Conservation (phyloP, 371 early-diverging fungal genomes). For the Syncephalastrum contaminatum region DNA sequence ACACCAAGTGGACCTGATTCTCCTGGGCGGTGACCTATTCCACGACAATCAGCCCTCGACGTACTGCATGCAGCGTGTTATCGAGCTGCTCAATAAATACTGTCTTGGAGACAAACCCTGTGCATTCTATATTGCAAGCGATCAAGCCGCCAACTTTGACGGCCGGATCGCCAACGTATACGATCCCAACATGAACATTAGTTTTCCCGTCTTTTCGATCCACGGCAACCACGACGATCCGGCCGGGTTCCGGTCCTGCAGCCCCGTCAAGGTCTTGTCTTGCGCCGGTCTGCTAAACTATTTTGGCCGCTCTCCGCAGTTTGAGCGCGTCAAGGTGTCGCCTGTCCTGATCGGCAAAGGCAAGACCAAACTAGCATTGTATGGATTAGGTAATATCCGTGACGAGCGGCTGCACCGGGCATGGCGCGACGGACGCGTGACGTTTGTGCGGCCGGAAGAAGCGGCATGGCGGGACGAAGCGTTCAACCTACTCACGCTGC, state of each 20-base stretch:
- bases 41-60: constrained; percentile 98
- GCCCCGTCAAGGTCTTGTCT: constrained; percentile 86
- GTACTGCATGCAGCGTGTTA: constrained; percentile 72
- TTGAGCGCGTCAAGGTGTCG: constrained; percentile 76
- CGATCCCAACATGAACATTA: constrained; percentile 88
- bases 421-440: constrained; percentile 77
- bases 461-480: constrained; percentile 64
- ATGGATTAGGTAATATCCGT: constrained; percentile 94
- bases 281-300: constrained; percentile 92
- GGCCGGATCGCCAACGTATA: constrained; percentile 80
- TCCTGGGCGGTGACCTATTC: constrained; percentile 99
- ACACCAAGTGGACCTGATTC: constrained; percentile 86
- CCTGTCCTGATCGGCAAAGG: constrained; percentile 91
- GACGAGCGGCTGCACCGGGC: constrained; percentile 92
- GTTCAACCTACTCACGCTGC: constrained; percentile 76
- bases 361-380: constrained; percentile 77
- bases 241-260: constrained; percentile 78
- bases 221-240: constrained; percentile 99
- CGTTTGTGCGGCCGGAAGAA: constrained; percentile 68
- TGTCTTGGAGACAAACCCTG: constrained; percentile 82
- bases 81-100: constrained; percentile 78
- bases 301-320: constrained; percentile 81
- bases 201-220: constrained; percentile 94
- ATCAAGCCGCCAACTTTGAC: constrained; percentile 74
- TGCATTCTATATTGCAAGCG: constrained; percentile 74